A percentile compares a stretch with the other conserved stretches of the same genome.
Evolutionary conservation across 805 yeast species (phyloP).

Genomic region (Metschnikowia similis): DNA sequence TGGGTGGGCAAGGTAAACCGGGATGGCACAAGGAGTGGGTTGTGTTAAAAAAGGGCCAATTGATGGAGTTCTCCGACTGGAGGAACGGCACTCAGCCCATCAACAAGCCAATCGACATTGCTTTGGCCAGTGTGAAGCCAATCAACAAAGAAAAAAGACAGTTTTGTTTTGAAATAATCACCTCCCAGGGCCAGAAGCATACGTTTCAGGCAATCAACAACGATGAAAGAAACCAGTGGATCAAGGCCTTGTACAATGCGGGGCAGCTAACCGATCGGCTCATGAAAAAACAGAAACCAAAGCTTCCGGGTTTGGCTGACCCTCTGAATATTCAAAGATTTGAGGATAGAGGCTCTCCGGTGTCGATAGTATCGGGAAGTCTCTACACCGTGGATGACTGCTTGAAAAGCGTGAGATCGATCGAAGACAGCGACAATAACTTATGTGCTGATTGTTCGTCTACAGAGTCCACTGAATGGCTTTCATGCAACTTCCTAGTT

Average conservation of each 20-base stretch:
- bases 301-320: slow-evolving; percentile 13
- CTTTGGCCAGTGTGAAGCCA: slow-evolving; percentile 60
- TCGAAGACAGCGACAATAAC: slow-evolving; percentile 50
- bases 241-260: slow-evolving; percentile 57
- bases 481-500: slow-evolving; percentile 68
- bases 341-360: slow-evolving; percentile 26
- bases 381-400: slow-evolving; percentile 19
- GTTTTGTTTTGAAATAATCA: slow-evolving; percentile 69
- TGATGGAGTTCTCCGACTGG: slow-evolving; percentile 78
- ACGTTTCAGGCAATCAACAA: slow-evolving; percentile 71
- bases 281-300: slow-evolving; percentile 3
- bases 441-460: slow-evolving; percentile 79
- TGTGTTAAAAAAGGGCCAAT: slow-evolving; percentile 60
- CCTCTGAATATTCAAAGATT: slow-evolving; percentile 12
- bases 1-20: slow-evolving; percentile 56
- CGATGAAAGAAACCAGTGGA: slow-evolving; percentile 67
- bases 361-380: slow-evolving; percentile 26
- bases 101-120: slow-evolving; percentile 64
- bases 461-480: slow-evolving; percentile 72
- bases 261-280: slow-evolving; percentile 36
- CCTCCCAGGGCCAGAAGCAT: slow-evolving; percentile 62
- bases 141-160: slow-evolving; percentile 44
- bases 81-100: slow-evolving; percentile 60
- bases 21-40: slow-evolving; percentile 94
- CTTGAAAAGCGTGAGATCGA: slow-evolving; percentile 35